Evolutionary conservation across 2,329 filamentous ascomycete genomes (phyloP).

Genomic region (Bipolaris sorokiniana): DNA sequence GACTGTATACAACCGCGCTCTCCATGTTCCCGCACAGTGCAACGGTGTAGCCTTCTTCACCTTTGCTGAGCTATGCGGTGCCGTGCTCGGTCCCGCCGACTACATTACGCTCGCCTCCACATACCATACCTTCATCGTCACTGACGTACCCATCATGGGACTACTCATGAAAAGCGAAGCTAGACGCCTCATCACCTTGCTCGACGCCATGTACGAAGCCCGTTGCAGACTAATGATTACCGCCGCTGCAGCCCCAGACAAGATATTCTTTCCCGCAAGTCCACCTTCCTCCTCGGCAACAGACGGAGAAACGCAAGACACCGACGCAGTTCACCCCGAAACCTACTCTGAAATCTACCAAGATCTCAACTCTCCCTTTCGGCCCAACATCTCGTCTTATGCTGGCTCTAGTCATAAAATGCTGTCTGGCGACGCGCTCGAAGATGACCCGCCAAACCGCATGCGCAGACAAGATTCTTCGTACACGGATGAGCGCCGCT

Average conservation of each 20-base stretch:
- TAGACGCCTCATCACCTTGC: constrained; percentile 76
- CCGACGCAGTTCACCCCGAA: constrained; percentile 67
- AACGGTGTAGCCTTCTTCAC: constrained; percentile 68
- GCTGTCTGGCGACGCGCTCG: constrained; percentile 54
- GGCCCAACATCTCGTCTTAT: constrained; percentile 77
- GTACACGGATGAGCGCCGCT: constrained; percentile 38
- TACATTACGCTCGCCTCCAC: constrained; percentile 82
- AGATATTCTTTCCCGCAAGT: constrained; percentile 72
- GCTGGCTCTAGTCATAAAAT: constrained; percentile 35
- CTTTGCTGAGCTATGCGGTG: constrained; percentile 70
- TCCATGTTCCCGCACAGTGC: constrained; percentile 65
- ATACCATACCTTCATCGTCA: constrained; percentile 78
- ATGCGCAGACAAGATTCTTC: constrained; percentile 34
- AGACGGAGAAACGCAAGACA: constrained; percentile 22
- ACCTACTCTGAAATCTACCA: constrained; percentile 78
- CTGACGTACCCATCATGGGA: constrained; percentile 70
- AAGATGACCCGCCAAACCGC: constrained; percentile 58
- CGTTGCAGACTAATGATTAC: constrained; percentile 75
- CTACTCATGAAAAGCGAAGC: constrained; percentile 79
- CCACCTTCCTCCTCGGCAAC: constrained; percentile 14
- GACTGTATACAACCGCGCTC: constrained; percentile 67
- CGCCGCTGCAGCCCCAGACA: constrained; percentile 71
- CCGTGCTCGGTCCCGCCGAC: constrained; percentile 74
- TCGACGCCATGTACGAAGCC: constrained; percentile 80
- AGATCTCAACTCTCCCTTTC: constrained; percentile 76